Percentiles rank a stretch among this genome's conserved stretches.
phyloP scores from a whole-genome alignment of 2,329 filamentous ascomycete species.

The Phialophora chinensis region DNA sequence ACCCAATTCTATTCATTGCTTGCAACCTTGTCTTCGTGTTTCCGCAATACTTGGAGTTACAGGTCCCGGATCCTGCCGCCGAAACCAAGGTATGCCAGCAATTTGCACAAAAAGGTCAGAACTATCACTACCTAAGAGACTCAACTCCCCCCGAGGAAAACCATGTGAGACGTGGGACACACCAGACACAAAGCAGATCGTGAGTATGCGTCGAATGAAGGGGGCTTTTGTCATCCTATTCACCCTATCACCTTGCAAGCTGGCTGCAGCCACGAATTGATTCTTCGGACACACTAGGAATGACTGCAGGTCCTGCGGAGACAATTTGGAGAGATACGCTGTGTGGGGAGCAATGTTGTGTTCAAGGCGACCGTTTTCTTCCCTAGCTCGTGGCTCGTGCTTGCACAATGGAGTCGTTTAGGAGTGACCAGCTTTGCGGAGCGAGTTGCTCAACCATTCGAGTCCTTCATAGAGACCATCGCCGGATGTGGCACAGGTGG shows the following conservation, averaged over 20 bases:
- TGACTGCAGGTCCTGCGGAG: constrained; percentile 33
- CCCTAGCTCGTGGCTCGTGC: neutral
- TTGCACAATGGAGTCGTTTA: constrained; percentile 41
- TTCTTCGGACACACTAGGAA: constrained; percentile 12
- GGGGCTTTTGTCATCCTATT: constrained; percentile 29
- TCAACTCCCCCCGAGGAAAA: constrained; percentile 33
- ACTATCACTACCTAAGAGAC: constrained; percentile 30
- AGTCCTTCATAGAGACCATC: constrained; percentile 99
- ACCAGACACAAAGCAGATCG: constrained; percentile 33
- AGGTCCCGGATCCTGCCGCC: constrained; percentile 36
- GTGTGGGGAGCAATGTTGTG: constrained; percentile 6
- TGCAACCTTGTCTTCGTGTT: constrained; percentile 34
- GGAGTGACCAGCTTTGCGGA: constrained; percentile 70
- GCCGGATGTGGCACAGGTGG: constrained; percentile 97
- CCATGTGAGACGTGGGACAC: constrained; percentile 31
- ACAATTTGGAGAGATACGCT: constrained; percentile 11
- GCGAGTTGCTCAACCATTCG: constrained; percentile 84
- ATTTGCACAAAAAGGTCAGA: constrained; percentile 32
- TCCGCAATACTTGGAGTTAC: constrained; percentile 26
- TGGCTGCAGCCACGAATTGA: constrained; percentile 30
- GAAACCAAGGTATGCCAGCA: constrained; percentile 39
- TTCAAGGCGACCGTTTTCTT: constrained; percentile 25
- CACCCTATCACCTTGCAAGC: constrained; percentile 32
- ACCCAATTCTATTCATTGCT: constrained; percentile 37
- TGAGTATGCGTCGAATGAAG: constrained; percentile 32